Evolutionary conservation across 805 yeast species (phyloP).

Genomic region (Yamadazyma akitaensis): DNA sequence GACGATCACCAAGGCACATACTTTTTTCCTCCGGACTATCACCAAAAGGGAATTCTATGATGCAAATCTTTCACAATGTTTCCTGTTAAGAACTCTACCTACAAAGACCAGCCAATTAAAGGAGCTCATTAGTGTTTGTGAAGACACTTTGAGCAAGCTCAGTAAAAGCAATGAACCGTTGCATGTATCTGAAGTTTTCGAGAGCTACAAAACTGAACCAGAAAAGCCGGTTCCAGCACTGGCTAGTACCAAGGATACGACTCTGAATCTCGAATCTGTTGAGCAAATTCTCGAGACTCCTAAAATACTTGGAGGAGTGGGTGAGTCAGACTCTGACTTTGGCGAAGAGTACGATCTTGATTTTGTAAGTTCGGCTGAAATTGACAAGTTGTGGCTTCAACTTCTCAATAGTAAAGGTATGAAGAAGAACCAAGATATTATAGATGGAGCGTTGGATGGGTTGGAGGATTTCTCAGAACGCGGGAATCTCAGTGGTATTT

Average conservation of each 20-base stretch:
- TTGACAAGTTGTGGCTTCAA: slow-evolving; percentile 36
- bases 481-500: slow-evolving; percentile 18
- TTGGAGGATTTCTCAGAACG: slow-evolving; percentile 2
- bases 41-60: slow-evolving; percentile 30
- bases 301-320: no score
- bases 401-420: slow-evolving; percentile 20
- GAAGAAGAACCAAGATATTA: background rate
- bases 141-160: slow-evolving; percentile 20
- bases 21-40: slow-evolving; percentile 26
- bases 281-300: no score
- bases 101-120: slow-evolving; percentile 19
- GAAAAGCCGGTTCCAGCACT: background rate
- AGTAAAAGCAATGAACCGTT: slow-evolving; percentile 15
- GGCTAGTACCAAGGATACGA: background rate
- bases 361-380: slow-evolving; percentile 24
- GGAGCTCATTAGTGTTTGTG: slow-evolving; percentile 27
- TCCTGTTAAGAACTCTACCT: background rate
- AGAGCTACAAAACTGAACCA: background rate
- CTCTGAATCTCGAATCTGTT: no score
- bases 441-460: background rate
- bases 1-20: slow-evolving; percentile 37
- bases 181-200: background rate
- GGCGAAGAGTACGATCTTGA: slow-evolving; percentile 12
- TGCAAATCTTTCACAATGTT: slow-evolving; percentile 10
- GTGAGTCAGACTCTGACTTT: no score